phyloP scores from a whole-genome alignment of 352 stramenopile species.

The Phytophthora meadii region DNA sequence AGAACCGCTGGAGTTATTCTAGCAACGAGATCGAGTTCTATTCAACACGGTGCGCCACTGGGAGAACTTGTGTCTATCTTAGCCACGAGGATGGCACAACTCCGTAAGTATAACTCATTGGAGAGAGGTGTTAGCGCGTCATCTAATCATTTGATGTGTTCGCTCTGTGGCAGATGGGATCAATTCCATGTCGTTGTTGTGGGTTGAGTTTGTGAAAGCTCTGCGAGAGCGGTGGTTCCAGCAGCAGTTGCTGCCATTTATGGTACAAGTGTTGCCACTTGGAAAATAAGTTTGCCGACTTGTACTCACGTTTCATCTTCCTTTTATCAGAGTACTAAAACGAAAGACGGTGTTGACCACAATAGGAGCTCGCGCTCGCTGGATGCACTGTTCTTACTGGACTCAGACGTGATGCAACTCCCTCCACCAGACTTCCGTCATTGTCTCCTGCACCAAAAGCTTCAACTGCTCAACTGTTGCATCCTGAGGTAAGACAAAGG shows the following conservation, averaged over 20 bases:
- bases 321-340: slow-evolving; percentile 41
- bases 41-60: slow-evolving; percentile 61
- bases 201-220: slow-evolving; percentile 86
- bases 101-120: slow-evolving; percentile 47
- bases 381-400: slow-evolving; percentile 61
- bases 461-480: slow-evolving; percentile 83
- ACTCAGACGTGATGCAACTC: slow-evolving; percentile 53
- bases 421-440: slow-evolving; percentile 72
- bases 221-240: slow-evolving; percentile 76
- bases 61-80: slow-evolving; percentile 77
- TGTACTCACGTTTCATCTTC: slow-evolving; percentile 1
- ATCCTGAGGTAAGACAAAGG: slow-evolving; percentile 55
- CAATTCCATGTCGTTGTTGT: slow-evolving; percentile 79
- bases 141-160: slow-evolving; percentile 19
- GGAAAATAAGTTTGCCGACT: neutral
- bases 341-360: slow-evolving; percentile 31
- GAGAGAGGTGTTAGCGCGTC: neutral
- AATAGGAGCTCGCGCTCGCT: slow-evolving; percentile 49
- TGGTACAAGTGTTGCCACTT: slow-evolving; percentile 45
- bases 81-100: slow-evolving; percentile 67
- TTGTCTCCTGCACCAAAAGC: slow-evolving; percentile 83
- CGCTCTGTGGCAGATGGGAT: slow-evolving; percentile 57
- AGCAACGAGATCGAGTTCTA: slow-evolving; percentile 24
- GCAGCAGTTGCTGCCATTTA: slow-evolving; percentile 71
- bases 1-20: slow-evolving; percentile 1